Evolutionary conservation across 1,284 basidiomycete species (phyloP), one percentile per base, ranked within the genome.

Genomic region (Wolfiporia cocos): DNA sequence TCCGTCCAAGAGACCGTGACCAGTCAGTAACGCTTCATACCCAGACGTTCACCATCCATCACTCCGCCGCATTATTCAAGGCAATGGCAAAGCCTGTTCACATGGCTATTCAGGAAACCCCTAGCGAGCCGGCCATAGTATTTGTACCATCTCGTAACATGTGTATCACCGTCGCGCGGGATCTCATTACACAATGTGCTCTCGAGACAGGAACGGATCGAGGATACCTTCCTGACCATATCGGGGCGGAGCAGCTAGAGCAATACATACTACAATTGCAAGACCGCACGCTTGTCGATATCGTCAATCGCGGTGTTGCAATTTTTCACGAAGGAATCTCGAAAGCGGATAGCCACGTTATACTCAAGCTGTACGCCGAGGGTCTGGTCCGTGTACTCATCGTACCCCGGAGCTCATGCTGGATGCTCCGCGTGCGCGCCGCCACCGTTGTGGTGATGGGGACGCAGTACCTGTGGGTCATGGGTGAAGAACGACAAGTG

Each of bases 71-170:
- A 1, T 70, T 98, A 21, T 86, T 95, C 65, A 95, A 94, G 56
- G 76, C 84, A 2, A 96, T 99, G 86, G 76, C 87, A 37, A 96
- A 94, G 61, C 93, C 96, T 4, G 82, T 86, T 0, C 92, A 95
- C 59, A 66, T 78, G 11, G 80, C 74, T 23, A 78, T 88, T 47
- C 65, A 61, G 34, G 61, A 66, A 11, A 64, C 63, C 9, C 54
- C 61, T 2, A 68, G 69, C 0, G 74, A 76, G 37, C 67, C 73
- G 1, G 78, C 84, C 0, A 76, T 99, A 49, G 70, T 97, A n/a
- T 95, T 99, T 60, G 88, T 95, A 0, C 90, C 96, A 3, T 93
- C 92, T 17, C 76, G 81, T 15, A 68, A 68, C n/a, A 89, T 93
- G 51, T 93, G 91, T 55, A 69, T 72, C n/a, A 59, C 71, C 1